Evolutionary conservation across 2,329 filamentous ascomycete genomes (phyloP).

Genomic region (Albophoma yamanashiensis): DNA sequence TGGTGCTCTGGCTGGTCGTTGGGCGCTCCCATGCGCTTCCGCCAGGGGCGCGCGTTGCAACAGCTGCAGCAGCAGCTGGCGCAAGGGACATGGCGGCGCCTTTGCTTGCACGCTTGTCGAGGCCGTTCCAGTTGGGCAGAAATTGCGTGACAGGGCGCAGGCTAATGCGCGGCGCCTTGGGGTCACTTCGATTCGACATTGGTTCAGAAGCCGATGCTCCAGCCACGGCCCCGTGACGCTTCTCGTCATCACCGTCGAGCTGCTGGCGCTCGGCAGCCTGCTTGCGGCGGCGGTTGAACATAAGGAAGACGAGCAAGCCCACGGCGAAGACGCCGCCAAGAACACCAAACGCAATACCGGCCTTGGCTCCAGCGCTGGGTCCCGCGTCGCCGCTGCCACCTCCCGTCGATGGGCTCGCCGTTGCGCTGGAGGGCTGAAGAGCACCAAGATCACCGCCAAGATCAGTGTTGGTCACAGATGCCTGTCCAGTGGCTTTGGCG

Average conservation of each 20-base stretch:
- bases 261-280: slow-evolving; percentile 38
- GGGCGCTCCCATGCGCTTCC: slow-evolving; percentile 38
- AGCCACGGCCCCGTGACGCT: slow-evolving; percentile 33
- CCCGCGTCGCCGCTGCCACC: slow-evolving; percentile 5
- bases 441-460: slow-evolving; percentile 6
- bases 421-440: slow-evolving; percentile 7
- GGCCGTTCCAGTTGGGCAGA: slow-evolving; percentile 46
- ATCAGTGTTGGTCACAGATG: slow-evolving; percentile 4
- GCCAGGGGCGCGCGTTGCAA: slow-evolving; percentile 15
- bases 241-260: slow-evolving; percentile 50
- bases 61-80: slow-evolving; percentile 13
- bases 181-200: slow-evolving; percentile 13
- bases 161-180: slow-evolving; percentile 67
- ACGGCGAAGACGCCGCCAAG: slow-evolving; percentile 58
- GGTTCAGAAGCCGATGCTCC: slow-evolving; percentile 16
- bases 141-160: slow-evolving; percentile 79
- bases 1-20: slow-evolving; percentile 30
- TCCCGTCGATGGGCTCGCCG: slow-evolving; percentile 5
- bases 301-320: slow-evolving; percentile 57
- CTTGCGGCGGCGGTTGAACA: slow-evolving; percentile 62
- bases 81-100: slow-evolving; percentile 30
- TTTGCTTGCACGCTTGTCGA: slow-evolving; percentile 40
- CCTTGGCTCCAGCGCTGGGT: slow-evolving; percentile 43
- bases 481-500: slow-evolving; percentile 17
- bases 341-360: slow-evolving; percentile 77